Base-by-base conservation (phyloP, 2,329 filamentous ascomycete species). In the Coccinonectria pachysandricola region DNA sequence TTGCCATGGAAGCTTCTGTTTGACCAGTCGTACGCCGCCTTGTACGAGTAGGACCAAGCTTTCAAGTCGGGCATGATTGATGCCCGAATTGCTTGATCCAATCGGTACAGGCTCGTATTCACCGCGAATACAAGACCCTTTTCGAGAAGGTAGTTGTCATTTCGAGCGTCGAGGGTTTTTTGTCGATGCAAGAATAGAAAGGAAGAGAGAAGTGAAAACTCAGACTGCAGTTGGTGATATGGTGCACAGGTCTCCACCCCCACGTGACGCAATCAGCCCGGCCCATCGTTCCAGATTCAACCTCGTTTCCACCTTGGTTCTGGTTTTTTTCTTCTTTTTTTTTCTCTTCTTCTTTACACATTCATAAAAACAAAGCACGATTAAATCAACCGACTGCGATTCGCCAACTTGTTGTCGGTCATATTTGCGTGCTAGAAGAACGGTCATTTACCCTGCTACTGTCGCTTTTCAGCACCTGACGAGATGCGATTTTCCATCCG, bases 341-440 rank as follows among this genome's bases (percentile, higher is more conserved):
- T 30, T 35, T 30, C 28, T 38, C 40, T 41, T 47, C 42, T 42
- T 49, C 49, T 48, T 46, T 23, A 36, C 28, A 70, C 65, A 57
- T 57, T 60, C 46, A 46, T 52, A 51, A n/a, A n/a, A n/a, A n/a
- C 54, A 43, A 44, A 30, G 68, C 68, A 71, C 65, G 57, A 69
- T 62, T 63, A 72, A 68, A 73, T 73, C 68, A 73, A 73, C 65
- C 66, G 64, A 56, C 57, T 47, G 55, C 48, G 52, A 67, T 43
- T 59, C 53, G 31, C 50, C 31, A 56, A 70, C 62, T 68, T 57
- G 48, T 53, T 59, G 46, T 59, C 60, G 67, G 68, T 73, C 68
- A 73, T 67, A 71, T 69, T 68, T 67, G 53, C 55, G 63, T 71
- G 68, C 67, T 47, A 72, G 65, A 73, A 33, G 34, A 59, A 67